A percentile compares a stretch with the other conserved stretches of the same genome.
phyloP scores from a whole-genome alignment of 768 basidiomycete genomes.

The Amyloporia xantha region DNA sequence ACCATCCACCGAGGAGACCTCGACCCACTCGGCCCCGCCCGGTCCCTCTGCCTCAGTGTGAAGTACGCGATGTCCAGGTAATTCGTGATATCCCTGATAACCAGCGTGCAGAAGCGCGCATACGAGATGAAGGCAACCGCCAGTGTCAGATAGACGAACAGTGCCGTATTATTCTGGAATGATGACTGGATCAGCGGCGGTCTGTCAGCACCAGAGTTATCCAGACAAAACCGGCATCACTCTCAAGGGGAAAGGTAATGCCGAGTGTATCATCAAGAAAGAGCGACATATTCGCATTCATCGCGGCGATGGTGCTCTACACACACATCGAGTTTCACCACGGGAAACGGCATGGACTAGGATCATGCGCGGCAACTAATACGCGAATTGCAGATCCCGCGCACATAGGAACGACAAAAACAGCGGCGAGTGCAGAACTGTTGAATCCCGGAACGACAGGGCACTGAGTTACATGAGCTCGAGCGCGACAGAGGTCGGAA shows the following conservation, averaged over 20 bases:
- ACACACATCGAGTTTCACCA: slow-evolving; percentile 84
- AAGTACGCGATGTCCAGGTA: slow-evolving; percentile 94
- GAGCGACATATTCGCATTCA: slow-evolving; percentile 74
- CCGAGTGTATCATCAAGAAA: slow-evolving; percentile 54
- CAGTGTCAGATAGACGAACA: slow-evolving; percentile 71
- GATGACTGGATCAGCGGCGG: slow-evolving; percentile 72
- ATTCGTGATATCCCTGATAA: slow-evolving; percentile 83
- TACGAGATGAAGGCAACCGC: slow-evolving; percentile 64
- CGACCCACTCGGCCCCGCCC: slow-evolving; percentile 54
- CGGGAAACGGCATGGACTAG: slow-evolving; percentile 91
- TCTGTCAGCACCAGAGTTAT: slow-evolving; percentile 27
- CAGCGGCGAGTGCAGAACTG: slow-evolving; percentile 67
- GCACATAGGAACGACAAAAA: slow-evolving; percentile 86
- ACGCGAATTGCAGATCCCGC: slow-evolving; percentile 90
- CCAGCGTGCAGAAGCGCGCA: slow-evolving; percentile 71
- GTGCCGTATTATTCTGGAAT: slow-evolving; percentile 46
- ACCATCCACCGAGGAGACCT: slow-evolving; percentile 19
- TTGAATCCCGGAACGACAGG: slow-evolving; percentile 51
- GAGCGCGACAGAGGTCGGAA: slow-evolving; percentile 58
- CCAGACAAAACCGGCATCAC: too few species aligned
- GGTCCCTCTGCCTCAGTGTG: slow-evolving; percentile 81
- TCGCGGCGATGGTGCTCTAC: slow-evolving; percentile 66
- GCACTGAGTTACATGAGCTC: slow-evolving; percentile 80
- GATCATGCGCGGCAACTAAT: slow-evolving; percentile 89
- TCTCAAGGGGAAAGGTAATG: slow-evolving; percentile 2